Base-by-base conservation (phyloP, 1,139 yeast genomes). In the Maudiozyma humilis region DNA sequence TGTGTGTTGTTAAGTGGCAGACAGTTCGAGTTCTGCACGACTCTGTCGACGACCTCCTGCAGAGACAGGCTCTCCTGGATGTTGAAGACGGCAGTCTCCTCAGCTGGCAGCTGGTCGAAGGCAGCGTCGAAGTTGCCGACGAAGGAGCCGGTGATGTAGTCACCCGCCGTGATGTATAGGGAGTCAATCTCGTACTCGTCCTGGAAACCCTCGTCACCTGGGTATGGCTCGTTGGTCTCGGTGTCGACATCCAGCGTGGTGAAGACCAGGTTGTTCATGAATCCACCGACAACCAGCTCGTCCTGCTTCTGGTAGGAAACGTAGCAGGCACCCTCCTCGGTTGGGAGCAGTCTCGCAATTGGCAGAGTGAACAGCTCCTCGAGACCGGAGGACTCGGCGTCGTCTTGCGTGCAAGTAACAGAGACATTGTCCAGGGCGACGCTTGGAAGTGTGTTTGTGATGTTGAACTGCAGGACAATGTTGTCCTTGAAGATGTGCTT, bases 171-270 rank as follows among this genome's bases (percentile, higher is more conserved):
- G 44, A 91, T 62, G 48, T 78, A 81, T 60, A 89, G 71, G 50
- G 83, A 83, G 63, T 89, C 96, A 52, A 91, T 76, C 62, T 83
- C 93, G 66, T 89, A 91, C 65, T 88, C 96, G 64, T 91, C 98
- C 48, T 85, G 82, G 75, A 82, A 87, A 2, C 96, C 96, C 56
- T 84, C 94, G 45, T 86, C 95, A 44, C 71, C 75, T 48, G 76
- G 83, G 42, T 73, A 68, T 45, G 86, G 80, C 51, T 71, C 78
- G 31, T 82, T 82, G 19, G 88, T 82, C 7, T 77, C 74, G 42
- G 88, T 82, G 54, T 87, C 83, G 51, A 85, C 71, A 62, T 89
- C 97, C 65, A 82, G 83, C 46, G 87, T 77, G 19, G 82, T 78
- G 68, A 83, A 91, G 36, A 81, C 75, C 49, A 91, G 71, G 14